Conservation (phyloP, 2,329 filamentous ascomycete genomes). For the Ophiostoma perfectum region DNA sequence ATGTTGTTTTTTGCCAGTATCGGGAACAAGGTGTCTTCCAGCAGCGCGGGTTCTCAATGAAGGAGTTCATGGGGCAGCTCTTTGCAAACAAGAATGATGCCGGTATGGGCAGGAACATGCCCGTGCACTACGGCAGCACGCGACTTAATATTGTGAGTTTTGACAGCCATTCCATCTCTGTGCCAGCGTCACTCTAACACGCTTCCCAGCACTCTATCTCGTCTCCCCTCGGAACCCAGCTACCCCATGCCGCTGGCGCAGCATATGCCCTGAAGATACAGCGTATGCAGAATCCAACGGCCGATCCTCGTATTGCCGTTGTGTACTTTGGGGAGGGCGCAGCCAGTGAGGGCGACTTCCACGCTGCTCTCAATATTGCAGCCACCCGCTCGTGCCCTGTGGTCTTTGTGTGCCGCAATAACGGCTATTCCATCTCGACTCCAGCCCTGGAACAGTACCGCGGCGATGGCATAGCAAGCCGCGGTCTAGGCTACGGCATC, state of each 20-base stretch:
- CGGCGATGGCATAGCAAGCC: conserved; percentile 72
- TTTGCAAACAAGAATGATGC: conserved; percentile 80
- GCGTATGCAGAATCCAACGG: conserved; percentile 57
- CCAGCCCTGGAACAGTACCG: conserved; percentile 77
- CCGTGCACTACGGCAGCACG: conserved; percentile 85
- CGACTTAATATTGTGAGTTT: conserved; percentile 71
- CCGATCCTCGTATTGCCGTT: conserved; percentile 56
- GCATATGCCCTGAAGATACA: conserved; percentile 75
- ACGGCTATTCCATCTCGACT: conserved; percentile 75
- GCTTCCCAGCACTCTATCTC: conserved; percentile 62
- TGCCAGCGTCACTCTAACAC: neutral
- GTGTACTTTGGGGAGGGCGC: conserved; percentile 81
- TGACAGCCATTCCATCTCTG: neutral
- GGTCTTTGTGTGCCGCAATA: conserved; percentile 76
- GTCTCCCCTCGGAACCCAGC: conserved; percentile 71
- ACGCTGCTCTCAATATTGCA: conserved; percentile 74
- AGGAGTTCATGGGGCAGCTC: conserved; percentile 91
- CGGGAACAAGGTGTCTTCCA: conserved; percentile 87
- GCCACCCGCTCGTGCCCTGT: conserved; percentile 70
- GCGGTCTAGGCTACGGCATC: conserved; percentile 76
- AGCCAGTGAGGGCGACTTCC: conserved; percentile 76
- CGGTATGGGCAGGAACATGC: conserved; percentile 88
- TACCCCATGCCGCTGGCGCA: conserved; percentile 71
- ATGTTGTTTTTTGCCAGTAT: conserved; percentile 93
- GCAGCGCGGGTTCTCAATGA: conserved; percentile 78